Conservation (phyloP, 768 basidiomycete species). For the Pleurotus cornucopiae region DNA sequence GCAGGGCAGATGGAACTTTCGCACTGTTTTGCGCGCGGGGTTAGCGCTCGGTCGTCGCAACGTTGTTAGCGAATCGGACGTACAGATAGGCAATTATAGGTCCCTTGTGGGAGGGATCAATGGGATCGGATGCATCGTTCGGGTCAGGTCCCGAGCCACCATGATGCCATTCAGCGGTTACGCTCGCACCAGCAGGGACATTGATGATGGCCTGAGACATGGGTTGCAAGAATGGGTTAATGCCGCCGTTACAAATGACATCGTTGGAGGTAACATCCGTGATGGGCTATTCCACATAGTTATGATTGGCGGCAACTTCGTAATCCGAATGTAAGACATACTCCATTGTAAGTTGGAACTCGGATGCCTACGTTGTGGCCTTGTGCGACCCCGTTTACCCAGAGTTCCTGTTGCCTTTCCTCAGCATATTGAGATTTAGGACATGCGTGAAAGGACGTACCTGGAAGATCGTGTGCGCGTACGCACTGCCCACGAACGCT, state of each 20-base stretch:
- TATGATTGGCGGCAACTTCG: background rate
- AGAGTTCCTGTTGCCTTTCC: slow-evolving; percentile 30
- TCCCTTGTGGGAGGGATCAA: slow-evolving; percentile 50
- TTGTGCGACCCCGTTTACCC: slow-evolving; percentile 47
- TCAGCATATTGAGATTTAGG: background rate
- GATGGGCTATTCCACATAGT: slow-evolving; percentile 36
- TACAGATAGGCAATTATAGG: slow-evolving; percentile 50
- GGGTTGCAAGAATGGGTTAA: slow-evolving; percentile 49
- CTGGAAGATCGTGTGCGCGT: slow-evolving; percentile 53
- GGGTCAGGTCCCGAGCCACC: slow-evolving; percentile 37
- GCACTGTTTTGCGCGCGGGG: slow-evolving; percentile 27
- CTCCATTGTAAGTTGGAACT: slow-evolving; percentile 40
- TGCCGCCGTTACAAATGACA: slow-evolving; percentile 56
- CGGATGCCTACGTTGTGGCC: slow-evolving; percentile 38
- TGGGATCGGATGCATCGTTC: slow-evolving; percentile 39
- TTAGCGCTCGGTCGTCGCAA: background rate
- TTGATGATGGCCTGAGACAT: slow-evolving; percentile 40
- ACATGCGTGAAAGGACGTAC: slow-evolving; percentile 15
- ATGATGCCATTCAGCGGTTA: slow-evolving; percentile 53
- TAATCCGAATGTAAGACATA: slow-evolving; percentile 13
- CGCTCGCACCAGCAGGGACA: slow-evolving; percentile 47
- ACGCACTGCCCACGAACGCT: slow-evolving; percentile 26
- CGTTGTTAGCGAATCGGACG: slow-evolving; percentile 10
- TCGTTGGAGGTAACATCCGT: slow-evolving; percentile 53
- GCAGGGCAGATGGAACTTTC: slow-evolving; percentile 22